These are phyloP conservation scores for Puccinia horiana DNA, from an alignment of 1,284 basidiomycete species.

Conservation along the genomic window DNA sequence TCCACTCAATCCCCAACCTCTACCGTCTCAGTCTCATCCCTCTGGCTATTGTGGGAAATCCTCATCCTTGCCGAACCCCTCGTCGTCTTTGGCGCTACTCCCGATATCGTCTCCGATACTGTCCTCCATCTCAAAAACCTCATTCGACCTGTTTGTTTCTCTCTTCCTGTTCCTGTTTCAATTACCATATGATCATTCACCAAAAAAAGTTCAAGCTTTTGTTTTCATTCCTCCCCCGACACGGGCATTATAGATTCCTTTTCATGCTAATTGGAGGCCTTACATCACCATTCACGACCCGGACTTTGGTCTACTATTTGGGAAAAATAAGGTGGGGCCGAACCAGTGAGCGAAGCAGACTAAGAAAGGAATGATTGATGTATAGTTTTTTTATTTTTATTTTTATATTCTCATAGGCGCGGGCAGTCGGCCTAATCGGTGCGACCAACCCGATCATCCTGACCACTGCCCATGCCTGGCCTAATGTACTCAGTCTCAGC, in stretches of 20 bases:
- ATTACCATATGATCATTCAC: conserved; percentile 49
- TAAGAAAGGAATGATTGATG: not conserved
- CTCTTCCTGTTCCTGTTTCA: not conserved
- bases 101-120: conserved; percentile 79
- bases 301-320: conserved; percentile 75
- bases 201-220: no score
- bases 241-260: conserved; percentile 63
- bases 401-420: no score
- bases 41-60: conserved; percentile 87
- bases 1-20: conserved; percentile 40
- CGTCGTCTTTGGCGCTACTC: conserved; percentile 76
- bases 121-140: conserved; percentile 70
- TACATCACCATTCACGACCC: conserved; percentile 95
- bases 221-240: no score
- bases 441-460: conserved; percentile 95
- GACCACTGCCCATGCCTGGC: conserved; percentile 85
- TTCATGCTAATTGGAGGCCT: conserved; percentile 81
- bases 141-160: conserved; percentile 71
- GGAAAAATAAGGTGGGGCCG: conserved; percentile 61
- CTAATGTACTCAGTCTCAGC: conserved; percentile 72
- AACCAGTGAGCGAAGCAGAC: not conserved
- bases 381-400: no score
- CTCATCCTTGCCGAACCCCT: conserved; percentile 83
- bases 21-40: conserved; percentile 46
- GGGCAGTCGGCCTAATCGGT: conserved; percentile 78